These are phyloP conservation scores for Candida andamanensis DNA, from an alignment of 805 yeast species.

Conservation along the genomic window DNA sequence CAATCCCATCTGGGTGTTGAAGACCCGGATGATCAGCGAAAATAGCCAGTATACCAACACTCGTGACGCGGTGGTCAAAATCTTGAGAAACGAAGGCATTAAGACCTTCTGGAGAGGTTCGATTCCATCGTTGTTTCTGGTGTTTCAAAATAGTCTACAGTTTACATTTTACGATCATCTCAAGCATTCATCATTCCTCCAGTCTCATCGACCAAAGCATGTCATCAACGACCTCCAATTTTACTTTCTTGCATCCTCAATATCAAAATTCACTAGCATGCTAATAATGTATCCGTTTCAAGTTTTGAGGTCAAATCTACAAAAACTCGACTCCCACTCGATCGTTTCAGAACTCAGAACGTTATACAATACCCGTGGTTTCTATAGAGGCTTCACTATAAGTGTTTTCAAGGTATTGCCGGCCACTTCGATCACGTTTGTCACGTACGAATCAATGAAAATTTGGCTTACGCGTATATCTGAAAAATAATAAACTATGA, in stretches of 20 bases:
- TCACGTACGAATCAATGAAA: slow-evolving; percentile 67
- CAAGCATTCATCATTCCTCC: slow-evolving; percentile 33
- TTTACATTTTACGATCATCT: slow-evolving; percentile 79
- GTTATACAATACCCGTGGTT: slow-evolving; percentile 48
- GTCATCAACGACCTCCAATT: slow-evolving; percentile 25
- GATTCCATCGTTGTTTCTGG: slow-evolving; percentile 71
- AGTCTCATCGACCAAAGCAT: not conserved
- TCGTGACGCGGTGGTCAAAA: slow-evolving; percentile 46
- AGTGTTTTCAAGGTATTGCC: slow-evolving; percentile 83
- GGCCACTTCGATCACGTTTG: slow-evolving; percentile 86
- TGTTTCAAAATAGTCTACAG: slow-evolving; percentile 85
- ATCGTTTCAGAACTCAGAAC: slow-evolving; percentile 26
- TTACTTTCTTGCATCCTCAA: slow-evolving; percentile 64
- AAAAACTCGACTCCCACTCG: slow-evolving; percentile 30
- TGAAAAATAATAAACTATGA: slow-evolving; percentile 1
- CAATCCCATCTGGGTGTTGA: slow-evolving; percentile 93
- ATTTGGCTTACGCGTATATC: slow-evolving; percentile 10
- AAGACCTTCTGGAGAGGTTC: slow-evolving; percentile 68
- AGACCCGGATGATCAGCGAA: slow-evolving; percentile 77
- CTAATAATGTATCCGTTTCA: slow-evolving; percentile 77
- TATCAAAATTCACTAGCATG: slow-evolving; percentile 66
- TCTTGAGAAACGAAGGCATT: slow-evolving; percentile 53
- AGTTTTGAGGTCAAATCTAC: slow-evolving; percentile 72
- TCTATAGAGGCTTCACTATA: slow-evolving; percentile 79
- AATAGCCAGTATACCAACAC: slow-evolving; percentile 57